Evolutionary conservation across 176 grass and related monocot species (phyloP), one percentile per base, ranked within the genome.

Genomic region (Paspalum notatum): DNA sequence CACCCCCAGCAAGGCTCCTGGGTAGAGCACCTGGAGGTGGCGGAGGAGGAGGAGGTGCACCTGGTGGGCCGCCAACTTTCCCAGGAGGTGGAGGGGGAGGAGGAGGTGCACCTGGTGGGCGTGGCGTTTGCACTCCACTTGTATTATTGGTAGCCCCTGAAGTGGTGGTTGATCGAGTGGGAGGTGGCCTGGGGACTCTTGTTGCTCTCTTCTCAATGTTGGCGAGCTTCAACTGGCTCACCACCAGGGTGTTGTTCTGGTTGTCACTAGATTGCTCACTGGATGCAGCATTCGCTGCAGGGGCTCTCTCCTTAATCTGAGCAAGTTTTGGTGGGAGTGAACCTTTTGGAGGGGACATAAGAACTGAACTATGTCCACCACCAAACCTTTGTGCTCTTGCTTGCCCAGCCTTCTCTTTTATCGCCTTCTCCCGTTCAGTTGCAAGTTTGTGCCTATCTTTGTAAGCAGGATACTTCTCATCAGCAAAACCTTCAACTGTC

Each of bases 401-500:
- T 86, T 93, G 86, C 60, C 92, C 86, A 5, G 96, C 96, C 54
- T 93, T 98, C 75, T 93, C 90, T 75, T 98, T 98, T 69, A 98
- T 86, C 1, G 68, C 82, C 71, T 93, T 95, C 77, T 98, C 92
- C 71, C 92, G 73, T 55, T 98, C 95, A 70, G 89, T 89, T 18
- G 95, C 90, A 47, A 98, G 85, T 63, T 91, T 95, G 71, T 98
- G 95, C 27, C 92, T 75, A 61, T 95, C 92, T 82, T 91, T 98
- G 79, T 91, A 98, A 59, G 84, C 86, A 0, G 96, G 96, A 67
- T 98, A 98, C 75, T 98, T 98, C 21, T 93, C 92, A 37, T 93
- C 92, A 5, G 86, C 86, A 51, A 98, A 93, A n/a, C 86, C 86
- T 85, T 91, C 88, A 0, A 98, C 86, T 21, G 82, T 85, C 82